Evolutionary conservation across 495 filamentous ascomycete species (phyloP).

Genomic region (Platismatia glauca): DNA sequence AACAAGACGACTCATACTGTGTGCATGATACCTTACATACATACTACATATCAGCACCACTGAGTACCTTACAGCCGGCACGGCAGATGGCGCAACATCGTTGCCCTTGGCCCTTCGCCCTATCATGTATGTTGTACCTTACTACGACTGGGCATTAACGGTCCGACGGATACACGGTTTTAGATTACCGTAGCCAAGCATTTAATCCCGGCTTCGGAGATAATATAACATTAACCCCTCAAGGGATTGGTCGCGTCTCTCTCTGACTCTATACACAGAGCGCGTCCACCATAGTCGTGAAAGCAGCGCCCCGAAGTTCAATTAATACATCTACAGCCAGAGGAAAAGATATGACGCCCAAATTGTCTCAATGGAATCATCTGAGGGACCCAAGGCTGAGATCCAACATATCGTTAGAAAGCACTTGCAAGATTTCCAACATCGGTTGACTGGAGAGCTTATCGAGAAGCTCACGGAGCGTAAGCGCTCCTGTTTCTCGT

Average conservation of each 20-base stretch:
- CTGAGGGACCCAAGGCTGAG: background rate
- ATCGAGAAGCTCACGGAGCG: conserved; percentile 9
- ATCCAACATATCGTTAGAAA: conserved; percentile 4
- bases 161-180: too few relatives aligned
- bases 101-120: too few relatives aligned
- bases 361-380: background rate
- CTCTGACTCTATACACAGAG: background rate
- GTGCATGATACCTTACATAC: too few relatives aligned
- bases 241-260: background rate
- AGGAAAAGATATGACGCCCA: background rate
- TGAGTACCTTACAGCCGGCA: too few relatives aligned
- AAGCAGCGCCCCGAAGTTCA: background rate
- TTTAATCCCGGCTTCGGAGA: too few relatives aligned
- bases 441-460: conserved; percentile 3
- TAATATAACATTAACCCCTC: background rate
- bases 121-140: too few relatives aligned
- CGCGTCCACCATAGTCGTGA: background rate
- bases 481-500: background rate
- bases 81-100: too few relatives aligned
- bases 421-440: background rate
- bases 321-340: too few relatives aligned
- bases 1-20: too few relatives aligned
- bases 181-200: too few relatives aligned
- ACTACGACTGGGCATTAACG: too few relatives aligned
- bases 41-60: too few relatives aligned